phyloP scores from a whole-genome alignment of 2,329 filamentous ascomycete genomes.

The Apiospora marii region DNA sequence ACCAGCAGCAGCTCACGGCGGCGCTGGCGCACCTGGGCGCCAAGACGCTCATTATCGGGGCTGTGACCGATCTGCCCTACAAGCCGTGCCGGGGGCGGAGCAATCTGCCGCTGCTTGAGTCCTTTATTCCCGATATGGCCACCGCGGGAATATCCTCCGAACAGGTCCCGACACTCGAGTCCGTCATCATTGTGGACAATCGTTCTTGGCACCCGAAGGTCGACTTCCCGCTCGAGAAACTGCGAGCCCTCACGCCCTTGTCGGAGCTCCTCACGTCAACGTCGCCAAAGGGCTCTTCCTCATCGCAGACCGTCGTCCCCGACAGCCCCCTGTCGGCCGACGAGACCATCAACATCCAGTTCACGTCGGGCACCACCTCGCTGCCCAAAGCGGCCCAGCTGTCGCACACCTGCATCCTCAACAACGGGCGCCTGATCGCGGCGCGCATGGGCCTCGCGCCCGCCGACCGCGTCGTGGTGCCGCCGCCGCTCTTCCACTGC shows the following conservation, averaged over 20 bases:
- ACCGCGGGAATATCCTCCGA: constrained; percentile 47
- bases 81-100: constrained; percentile 62
- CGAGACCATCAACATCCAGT: constrained; percentile 94
- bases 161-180: constrained; percentile 72
- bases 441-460: constrained; percentile 82
- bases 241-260: constrained; percentile 56
- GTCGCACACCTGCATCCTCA: constrained; percentile 84
- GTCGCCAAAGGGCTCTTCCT: constrained; percentile 34
- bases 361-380: constrained; percentile 94
- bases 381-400: constrained; percentile 92
- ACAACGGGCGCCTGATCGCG: constrained; percentile 88
- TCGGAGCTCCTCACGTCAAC: constrained; percentile 41
- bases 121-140: constrained; percentile 53
- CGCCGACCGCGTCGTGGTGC: constrained; percentile 80
- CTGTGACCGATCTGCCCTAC: constrained; percentile 84
- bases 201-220: constrained; percentile 56
- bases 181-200: constrained; percentile 83
- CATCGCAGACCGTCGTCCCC: constrained; percentile 47
- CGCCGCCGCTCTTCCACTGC: constrained; percentile 87
- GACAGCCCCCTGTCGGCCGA: constrained; percentile 59
- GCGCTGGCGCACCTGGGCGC: constrained; percentile 80
- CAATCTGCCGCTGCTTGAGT: constrained; percentile 57
- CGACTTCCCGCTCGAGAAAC: constrained; percentile 52
- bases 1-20: constrained; percentile 76
- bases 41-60: constrained; percentile 80